These are phyloP conservation scores for Noccaea bulbosa DNA, from an alignment of 345 rosid genomes.

Conservation along the genomic window DNA sequence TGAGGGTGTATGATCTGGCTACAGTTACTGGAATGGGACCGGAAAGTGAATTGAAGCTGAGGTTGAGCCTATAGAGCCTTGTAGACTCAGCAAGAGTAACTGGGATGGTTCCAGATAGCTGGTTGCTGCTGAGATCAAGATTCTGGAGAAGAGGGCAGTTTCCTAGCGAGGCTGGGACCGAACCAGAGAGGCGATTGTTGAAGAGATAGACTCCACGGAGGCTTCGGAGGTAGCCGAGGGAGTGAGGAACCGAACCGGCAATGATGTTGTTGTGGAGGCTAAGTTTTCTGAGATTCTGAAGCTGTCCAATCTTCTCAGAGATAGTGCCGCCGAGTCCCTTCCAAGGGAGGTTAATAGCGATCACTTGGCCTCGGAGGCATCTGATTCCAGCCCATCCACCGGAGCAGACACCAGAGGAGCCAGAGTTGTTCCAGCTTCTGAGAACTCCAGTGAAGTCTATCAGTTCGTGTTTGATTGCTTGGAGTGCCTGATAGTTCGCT, in stretches of 20 bases:
- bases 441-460: slow-evolving; percentile 67
- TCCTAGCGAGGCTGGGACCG: slow-evolving; percentile 77
- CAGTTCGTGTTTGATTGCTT: slow-evolving; percentile 69
- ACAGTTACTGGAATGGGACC: slow-evolving; percentile 63
- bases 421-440: slow-evolving; percentile 74
- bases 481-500: slow-evolving; percentile 70
- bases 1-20: slow-evolving; percentile 56
- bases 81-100: slow-evolving; percentile 69
- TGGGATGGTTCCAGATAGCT: slow-evolving; percentile 65
- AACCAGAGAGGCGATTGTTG: slow-evolving; percentile 87
- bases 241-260: slow-evolving; percentile 67
- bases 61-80: slow-evolving; percentile 64
- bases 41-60: slow-evolving; percentile 68
- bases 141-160: slow-evolving; percentile 66
- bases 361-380: slow-evolving; percentile 82
- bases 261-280: slow-evolving; percentile 83
- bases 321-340: slow-evolving; percentile 76
- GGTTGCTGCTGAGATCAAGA: slow-evolving; percentile 76
- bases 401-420: slow-evolving; percentile 65
- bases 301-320: slow-evolving; percentile 86
- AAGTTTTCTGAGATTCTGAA: slow-evolving; percentile 66
- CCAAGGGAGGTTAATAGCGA: slow-evolving; percentile 94
- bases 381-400: slow-evolving; percentile 92
- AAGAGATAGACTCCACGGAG: slow-evolving; percentile 87
- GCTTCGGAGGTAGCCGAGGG: slow-evolving; percentile 73